Evolutionary conservation across 2,329 filamentous ascomycete genomes (phyloP), one percentile per base, ranked within the genome.

Genomic region (Xylariaceae sp.): DNA sequence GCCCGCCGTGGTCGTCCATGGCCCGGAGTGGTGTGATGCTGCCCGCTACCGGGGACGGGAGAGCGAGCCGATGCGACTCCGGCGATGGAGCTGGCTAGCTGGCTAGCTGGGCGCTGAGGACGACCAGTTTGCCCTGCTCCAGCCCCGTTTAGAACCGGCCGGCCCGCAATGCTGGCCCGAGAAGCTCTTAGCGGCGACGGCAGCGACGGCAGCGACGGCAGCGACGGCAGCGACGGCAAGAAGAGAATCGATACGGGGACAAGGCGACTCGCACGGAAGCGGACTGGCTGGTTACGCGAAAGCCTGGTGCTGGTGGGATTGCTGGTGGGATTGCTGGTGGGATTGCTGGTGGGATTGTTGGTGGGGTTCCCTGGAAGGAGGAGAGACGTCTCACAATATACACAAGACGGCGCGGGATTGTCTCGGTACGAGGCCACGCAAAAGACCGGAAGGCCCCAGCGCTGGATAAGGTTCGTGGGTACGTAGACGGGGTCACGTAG

Each of bases 1-100:
- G 79, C 69, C 81, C 83, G 73, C 81, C 82, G 76, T 85, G 83
- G 74, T 87, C 84, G 78, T 92, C 89, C 89, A 94, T 94, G 70
- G 83, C 84, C 73, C 73, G 70, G 76, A 76, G 70, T 67, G 75
- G 72, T 70, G 74, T 71, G 41, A 29, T 43, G 71, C 77, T 72
- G 67, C 72, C 70, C 72, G 75, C 74, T 71, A 76, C 74, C 73
- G 74, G 76, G 73, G 78, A 73, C 73, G 76, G 76, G 73, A 80
- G 77, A 77, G 81, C 78, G 69, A 82, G 77, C 77, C 80, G 80
- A 76, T 81, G 79, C 75, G 79, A 80, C 76, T 78, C 80, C 76
- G 83, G 84, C 76, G 83, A 82, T 71, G 82, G 75, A 75, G 80
- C 79, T 71, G 78, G 79, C 65, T 77, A 75, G 80, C 79, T 71